Percentiles rank a stretch among this genome's conserved stretches.
phyloP scores from a whole-genome alignment of 2,329 filamentous ascomycete genomes.

The Sporothrix sp. region DNA sequence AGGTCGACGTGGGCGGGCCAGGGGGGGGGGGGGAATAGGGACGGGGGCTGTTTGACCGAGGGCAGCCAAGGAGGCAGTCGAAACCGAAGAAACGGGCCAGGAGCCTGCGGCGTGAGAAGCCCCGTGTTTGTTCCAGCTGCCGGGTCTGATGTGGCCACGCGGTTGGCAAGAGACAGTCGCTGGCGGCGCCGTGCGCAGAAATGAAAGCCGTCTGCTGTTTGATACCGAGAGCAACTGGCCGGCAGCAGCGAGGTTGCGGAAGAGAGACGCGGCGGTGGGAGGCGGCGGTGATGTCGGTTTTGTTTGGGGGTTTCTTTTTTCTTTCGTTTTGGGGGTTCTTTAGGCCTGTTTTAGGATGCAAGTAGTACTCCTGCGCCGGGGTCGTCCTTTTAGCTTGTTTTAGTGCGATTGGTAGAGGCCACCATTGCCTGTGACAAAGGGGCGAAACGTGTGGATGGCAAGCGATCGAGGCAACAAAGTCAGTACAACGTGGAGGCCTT shows the following conservation, averaged over 20 bases:
- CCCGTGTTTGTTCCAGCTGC: too few species aligned
- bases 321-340: not conserved
- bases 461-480: not conserved
- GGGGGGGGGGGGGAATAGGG: slow-evolving; percentile 3
- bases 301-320: not conserved
- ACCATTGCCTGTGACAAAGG: slow-evolving; percentile 3
- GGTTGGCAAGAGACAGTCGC: not conserved
- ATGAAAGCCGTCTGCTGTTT: not conserved
- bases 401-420: not conserved
- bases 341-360: not conserved
- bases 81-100: too few species aligned
- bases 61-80: not conserved
- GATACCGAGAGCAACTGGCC: slow-evolving; percentile 7
- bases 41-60: not conserved
- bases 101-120: too few species aligned
- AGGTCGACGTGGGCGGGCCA: not conserved
- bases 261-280: not conserved
- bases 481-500: not conserved
- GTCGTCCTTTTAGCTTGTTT: not conserved
- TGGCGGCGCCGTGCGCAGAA: not conserved
- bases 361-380: not conserved
- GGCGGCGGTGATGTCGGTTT: slow-evolving; percentile 5
- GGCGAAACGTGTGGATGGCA: not conserved
- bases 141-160: too few species aligned
- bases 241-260: not conserved